These are phyloP conservation scores for Daedaleopsis sinensis DNA, from an alignment of 768 basidiomycete species.

Conservation along the genomic window DNA sequence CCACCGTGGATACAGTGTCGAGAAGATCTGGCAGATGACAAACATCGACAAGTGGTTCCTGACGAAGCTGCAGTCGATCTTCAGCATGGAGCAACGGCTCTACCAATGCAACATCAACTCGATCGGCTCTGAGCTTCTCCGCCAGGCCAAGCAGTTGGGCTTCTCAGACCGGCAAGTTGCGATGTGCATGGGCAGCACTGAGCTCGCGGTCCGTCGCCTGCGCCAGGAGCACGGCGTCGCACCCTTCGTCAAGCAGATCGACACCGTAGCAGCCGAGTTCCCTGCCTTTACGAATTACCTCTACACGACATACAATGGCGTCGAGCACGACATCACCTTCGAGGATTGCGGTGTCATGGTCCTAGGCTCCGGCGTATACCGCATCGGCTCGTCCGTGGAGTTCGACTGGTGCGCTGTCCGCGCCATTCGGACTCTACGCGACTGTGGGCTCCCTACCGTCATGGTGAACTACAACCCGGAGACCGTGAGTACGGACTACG, in stretches of 20 bases:
- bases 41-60: constrained; percentile 99
- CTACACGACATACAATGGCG: constrained; percentile 97
- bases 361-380: constrained; percentile 96
- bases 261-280: constrained; percentile 98
- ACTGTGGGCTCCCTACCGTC: constrained; percentile 92
- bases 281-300: constrained; percentile 99
- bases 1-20: constrained; percentile 89
- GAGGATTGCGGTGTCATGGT: constrained; percentile 95
- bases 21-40: constrained; percentile 97
- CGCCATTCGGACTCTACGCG: constrained; percentile 92
- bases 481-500: constrained; percentile 98
- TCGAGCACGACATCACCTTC: constrained; percentile 90
- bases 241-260: constrained; percentile 98
- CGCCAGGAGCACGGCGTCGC: constrained; percentile 82
- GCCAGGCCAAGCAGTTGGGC: constrained; percentile 89
- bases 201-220: constrained; percentile 88
- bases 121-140: constrained; percentile 63
- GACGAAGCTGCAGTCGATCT: constrained; percentile 82
- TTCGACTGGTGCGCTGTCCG: constrained; percentile 99
- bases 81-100: constrained; percentile 75
- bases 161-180: constrained; percentile 96
- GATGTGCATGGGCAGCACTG: constrained; percentile 80
- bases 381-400: constrained; percentile 98
- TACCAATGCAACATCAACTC: constrained; percentile 63
- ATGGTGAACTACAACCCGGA: constrained; percentile 99